Evolutionary conservation across 129 eudicot species (phyloP).

Genomic region (Oenanthe sinensis): DNA sequence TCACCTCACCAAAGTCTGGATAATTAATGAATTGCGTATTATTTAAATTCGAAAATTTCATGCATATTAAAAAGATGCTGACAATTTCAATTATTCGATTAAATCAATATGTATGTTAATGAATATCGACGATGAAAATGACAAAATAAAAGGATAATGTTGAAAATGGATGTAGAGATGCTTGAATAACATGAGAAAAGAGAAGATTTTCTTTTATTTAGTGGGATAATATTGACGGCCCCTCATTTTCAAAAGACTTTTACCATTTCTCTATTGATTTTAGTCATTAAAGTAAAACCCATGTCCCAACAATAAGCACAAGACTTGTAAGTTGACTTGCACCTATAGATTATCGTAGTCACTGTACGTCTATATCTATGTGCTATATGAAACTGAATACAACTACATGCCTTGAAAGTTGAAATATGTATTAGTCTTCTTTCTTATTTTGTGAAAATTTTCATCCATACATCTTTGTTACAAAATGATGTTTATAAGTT

Average conservation of each 20-base stretch:
- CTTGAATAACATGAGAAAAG: no score
- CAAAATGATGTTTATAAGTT: neutral
- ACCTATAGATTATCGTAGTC: neutral
- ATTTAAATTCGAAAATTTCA: no score
- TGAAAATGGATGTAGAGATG: no score
- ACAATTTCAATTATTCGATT: no score
- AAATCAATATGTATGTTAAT: no score
- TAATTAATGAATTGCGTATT: no score
- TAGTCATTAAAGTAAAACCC: neutral
- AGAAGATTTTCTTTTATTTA: no score
- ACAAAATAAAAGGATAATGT: no score
- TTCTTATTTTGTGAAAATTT: neutral
- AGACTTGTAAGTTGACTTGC: slow-evolving; percentile 1
- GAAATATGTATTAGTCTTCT: neutral
- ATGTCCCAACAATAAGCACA: neutral
- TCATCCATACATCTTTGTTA: neutral
- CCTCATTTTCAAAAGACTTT: neutral
- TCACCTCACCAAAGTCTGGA: no score
- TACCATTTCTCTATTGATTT: neutral
- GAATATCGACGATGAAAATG: no score
- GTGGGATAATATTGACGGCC: no score
- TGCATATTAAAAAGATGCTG: no score
- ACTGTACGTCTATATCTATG: neutral
- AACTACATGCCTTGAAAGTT: neutral
- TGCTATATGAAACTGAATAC: neutral